Evolutionary conservation across 2,329 filamentous ascomycete genomes (phyloP).

Genomic region (Xylariaceae sp.): DNA sequence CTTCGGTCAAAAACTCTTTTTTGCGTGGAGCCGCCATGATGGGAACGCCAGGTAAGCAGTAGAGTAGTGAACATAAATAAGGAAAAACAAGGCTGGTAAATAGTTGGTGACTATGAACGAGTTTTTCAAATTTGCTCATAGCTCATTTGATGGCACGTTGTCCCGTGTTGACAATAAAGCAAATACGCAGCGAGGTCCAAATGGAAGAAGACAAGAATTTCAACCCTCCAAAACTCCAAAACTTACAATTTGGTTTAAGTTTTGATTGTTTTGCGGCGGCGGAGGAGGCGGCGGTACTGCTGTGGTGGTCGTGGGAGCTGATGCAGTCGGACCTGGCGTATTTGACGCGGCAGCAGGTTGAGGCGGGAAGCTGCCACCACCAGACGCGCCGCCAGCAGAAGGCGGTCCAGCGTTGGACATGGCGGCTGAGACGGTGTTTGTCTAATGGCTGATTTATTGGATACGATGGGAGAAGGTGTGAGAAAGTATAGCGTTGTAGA

Average conservation of each 20-base stretch:
- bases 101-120: neutral
- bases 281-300: constrained; percentile 42
- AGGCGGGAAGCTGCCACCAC: constrained; percentile 35
- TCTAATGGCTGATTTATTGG: no score
- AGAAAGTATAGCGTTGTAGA: neutral
- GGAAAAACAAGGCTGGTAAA: no score
- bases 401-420: constrained; percentile 37
- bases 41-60: neutral
- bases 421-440: no score
- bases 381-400: constrained; percentile 33
- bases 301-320: constrained; percentile 28
- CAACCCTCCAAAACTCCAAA: no score
- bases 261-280: constrained; percentile 70
- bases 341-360: constrained; percentile 28
- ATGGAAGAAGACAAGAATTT: neutral
- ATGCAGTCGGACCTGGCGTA: constrained; percentile 32
- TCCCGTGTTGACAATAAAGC: neutral
- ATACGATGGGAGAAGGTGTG: no score
- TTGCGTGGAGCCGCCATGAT: neutral
- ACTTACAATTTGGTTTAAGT: constrained; percentile 94
- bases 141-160: neutral
- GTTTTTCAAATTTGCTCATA: no score
- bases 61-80: no score
- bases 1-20: no score
- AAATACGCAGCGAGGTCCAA: constrained; percentile 29